phyloP scores from a whole-genome alignment of 1,284 basidiomycete species.

The Cutaneotrichosporon sp. region DNA sequence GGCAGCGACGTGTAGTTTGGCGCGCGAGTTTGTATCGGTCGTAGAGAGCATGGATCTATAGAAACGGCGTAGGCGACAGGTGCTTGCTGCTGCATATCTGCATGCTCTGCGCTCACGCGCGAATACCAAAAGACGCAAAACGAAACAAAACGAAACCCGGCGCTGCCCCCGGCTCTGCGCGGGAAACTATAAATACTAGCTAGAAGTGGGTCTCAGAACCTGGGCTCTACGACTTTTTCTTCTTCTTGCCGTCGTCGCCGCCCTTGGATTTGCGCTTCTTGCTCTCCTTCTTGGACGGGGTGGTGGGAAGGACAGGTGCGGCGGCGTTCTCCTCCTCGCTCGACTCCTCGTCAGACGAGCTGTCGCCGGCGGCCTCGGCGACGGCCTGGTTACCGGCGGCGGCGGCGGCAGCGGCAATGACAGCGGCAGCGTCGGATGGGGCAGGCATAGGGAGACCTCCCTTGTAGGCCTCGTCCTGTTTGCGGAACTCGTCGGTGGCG shows the following conservation, averaged over 20 bases:
- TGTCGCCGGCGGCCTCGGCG: constrained; percentile 9
- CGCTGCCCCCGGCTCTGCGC: too few species aligned
- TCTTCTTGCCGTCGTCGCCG: constrained; percentile 3
- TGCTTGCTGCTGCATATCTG: too few species aligned
- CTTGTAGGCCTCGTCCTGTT: constrained; percentile 29
- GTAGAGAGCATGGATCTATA: neutral
- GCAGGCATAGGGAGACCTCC: neutral
- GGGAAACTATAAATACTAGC: too few species aligned
- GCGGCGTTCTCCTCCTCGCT: constrained; percentile 11
- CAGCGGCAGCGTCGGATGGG: too few species aligned
- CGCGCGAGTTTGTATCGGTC: neutral
- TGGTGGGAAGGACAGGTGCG: constrained; percentile 15
- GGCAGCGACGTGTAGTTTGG: neutral
- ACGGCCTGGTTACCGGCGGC: constrained; percentile 5
- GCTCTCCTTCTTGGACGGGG: constrained; percentile 30
- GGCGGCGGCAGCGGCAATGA: neutral
- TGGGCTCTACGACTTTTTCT: constrained; percentile 3
- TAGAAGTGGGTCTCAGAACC: neutral
- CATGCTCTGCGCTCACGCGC: too few species aligned
- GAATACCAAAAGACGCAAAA: too few species aligned
- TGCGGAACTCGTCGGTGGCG: constrained; percentile 24
- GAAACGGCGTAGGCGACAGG: too few species aligned
- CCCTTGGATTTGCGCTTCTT: constrained; percentile 20
- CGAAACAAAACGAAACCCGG: too few species aligned
- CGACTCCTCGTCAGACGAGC: constrained; percentile 16